Conservation (phyloP, 805 yeast species). For the Candida odintsovae region DNA sequence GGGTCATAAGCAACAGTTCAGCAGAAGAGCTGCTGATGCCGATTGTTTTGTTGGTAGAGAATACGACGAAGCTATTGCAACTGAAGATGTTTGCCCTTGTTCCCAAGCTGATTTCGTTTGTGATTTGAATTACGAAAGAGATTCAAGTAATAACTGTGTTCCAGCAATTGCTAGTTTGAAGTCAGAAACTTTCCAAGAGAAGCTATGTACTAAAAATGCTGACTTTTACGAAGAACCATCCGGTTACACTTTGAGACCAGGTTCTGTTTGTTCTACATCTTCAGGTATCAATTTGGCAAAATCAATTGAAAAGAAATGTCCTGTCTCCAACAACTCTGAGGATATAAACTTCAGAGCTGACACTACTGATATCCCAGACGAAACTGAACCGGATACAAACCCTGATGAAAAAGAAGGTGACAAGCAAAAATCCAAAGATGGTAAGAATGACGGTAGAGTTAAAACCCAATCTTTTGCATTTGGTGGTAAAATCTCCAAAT, state of each 20-base stretch:
- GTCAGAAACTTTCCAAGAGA: slow-evolving; percentile 20
- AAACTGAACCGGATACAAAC: slow-evolving; percentile 20
- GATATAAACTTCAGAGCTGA: slow-evolving; percentile 4
- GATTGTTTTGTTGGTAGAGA: slow-evolving; percentile 43
- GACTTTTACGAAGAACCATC: slow-evolving; percentile 21
- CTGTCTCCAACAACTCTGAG: slow-evolving; percentile 13
- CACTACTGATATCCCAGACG: slow-evolving; percentile 24
- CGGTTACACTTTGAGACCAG: slow-evolving; percentile 38
- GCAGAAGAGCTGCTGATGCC: slow-evolving; percentile 59
- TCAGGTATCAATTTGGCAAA: slow-evolving; percentile 20
- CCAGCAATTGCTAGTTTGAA: slow-evolving; percentile 21
- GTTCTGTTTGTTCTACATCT: slow-evolving; percentile 36
- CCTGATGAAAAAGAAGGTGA: slow-evolving; percentile 31
- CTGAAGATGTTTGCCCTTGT: slow-evolving; percentile 60
- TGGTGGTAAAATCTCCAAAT: slow-evolving; percentile 47
- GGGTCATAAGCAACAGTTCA: slow-evolving; percentile 62
- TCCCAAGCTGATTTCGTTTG: slow-evolving; percentile 67
- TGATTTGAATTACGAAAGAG: slow-evolving; percentile 40
- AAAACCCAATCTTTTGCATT: slow-evolving; percentile 36
- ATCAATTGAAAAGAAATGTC: slow-evolving; percentile 12
- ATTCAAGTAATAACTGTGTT: slow-evolving; percentile 42
- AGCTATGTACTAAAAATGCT: slow-evolving; percentile 25
- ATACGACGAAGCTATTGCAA: slow-evolving; percentile 31
- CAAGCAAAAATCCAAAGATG: slow-evolving; percentile 28
- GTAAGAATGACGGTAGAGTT: slow-evolving; percentile 29